phyloP scores from a whole-genome alignment of 768 basidiomycete genomes.

The Boletales sp. region DNA sequence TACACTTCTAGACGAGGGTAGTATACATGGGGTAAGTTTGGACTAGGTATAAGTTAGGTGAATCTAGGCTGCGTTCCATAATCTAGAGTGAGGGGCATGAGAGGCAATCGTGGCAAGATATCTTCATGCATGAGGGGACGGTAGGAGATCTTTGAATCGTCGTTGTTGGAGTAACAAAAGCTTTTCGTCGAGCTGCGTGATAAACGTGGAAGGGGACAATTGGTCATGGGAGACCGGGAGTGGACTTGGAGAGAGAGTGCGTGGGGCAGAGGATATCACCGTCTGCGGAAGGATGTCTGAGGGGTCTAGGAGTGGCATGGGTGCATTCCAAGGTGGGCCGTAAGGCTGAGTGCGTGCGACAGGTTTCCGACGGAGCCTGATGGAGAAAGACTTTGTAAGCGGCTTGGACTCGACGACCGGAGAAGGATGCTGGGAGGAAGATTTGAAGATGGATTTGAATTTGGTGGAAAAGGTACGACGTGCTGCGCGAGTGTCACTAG shows the following conservation, averaged over 20 bases:
- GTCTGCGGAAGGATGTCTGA: background rate
- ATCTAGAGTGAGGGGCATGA: background rate
- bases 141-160: background rate
- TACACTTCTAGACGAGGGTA: slow-evolving; percentile 16
- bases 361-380: slow-evolving; percentile 22
- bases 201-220: slow-evolving; percentile 17
- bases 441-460: slow-evolving; percentile 22
- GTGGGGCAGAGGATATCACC: background rate
- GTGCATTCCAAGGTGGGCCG: slow-evolving; percentile 34
- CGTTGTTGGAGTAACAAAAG: slow-evolving; percentile 17
- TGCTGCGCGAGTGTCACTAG: background rate
- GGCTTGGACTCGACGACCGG: slow-evolving; percentile 6
- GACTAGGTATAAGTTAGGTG: background rate
- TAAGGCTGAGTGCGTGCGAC: slow-evolving; percentile 36
- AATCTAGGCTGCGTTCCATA: background rate
- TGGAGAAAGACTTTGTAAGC: slow-evolving; percentile 9
- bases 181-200: slow-evolving; percentile 18
- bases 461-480: slow-evolving; percentile 8
- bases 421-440: no score
- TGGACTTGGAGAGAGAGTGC: background rate
- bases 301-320: slow-evolving; percentile 20
- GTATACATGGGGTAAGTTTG: background rate
- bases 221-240: background rate
- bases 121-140: slow-evolving; percentile 1
- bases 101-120: no score